Evolutionary conservation across 495 filamentous ascomycete species (phyloP).

Genomic region (Aspergillus mulundensis): DNA sequence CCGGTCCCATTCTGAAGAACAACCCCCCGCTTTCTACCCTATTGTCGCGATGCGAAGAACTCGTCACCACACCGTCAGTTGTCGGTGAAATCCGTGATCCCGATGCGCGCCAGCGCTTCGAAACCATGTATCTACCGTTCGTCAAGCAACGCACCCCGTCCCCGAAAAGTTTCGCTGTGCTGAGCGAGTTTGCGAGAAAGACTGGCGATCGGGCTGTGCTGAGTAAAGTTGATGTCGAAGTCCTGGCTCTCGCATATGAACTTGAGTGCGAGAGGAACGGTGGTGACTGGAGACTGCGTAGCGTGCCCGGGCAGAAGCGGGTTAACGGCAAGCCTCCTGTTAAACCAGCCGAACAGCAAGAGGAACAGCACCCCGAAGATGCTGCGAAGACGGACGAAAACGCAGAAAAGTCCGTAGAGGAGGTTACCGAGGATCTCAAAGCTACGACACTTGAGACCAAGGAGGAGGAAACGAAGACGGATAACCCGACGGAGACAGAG

Average conservation of each 20-base stretch:
- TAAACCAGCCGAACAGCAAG: slow-evolving; percentile 26
- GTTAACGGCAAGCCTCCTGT: slow-evolving; percentile 67
- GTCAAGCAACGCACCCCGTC: slow-evolving; percentile 68
- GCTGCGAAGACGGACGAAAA: slow-evolving; percentile 8
- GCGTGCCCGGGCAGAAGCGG: slow-evolving; percentile 69
- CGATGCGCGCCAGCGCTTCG: slow-evolving; percentile 71
- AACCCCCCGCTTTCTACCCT: slow-evolving; percentile 75
- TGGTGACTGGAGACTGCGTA: slow-evolving; percentile 78
- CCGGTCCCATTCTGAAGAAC: slow-evolving; percentile 88
- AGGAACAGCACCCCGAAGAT: slow-evolving; percentile 7
- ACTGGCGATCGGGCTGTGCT: slow-evolving; percentile 88
- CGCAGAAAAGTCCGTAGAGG: slow-evolving; percentile 19
- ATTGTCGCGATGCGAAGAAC: slow-evolving; percentile 65
- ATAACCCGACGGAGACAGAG: slow-evolving; percentile 4
- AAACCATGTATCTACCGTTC: slow-evolving; percentile 81
- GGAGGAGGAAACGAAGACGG: slow-evolving; percentile 14
- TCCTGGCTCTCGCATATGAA: slow-evolving; percentile 89
- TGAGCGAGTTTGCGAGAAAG: slow-evolving; percentile 81
- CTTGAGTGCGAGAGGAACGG: slow-evolving; percentile 79
- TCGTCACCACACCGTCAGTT: slow-evolving; percentile 84
- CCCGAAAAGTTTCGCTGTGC: slow-evolving; percentile 67
- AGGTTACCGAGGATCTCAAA: slow-evolving; percentile 27
- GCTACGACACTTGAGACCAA: slow-evolving; percentile 23
- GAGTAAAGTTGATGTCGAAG: slow-evolving; percentile 80
- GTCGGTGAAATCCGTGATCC: slow-evolving; percentile 85